Percentiles rank a stretch among this genome's conserved stretches.
These are phyloP conservation scores for Xylaria sp. DNA, from an alignment of 2,329 filamentous ascomycete species.

Conservation along the genomic window DNA sequence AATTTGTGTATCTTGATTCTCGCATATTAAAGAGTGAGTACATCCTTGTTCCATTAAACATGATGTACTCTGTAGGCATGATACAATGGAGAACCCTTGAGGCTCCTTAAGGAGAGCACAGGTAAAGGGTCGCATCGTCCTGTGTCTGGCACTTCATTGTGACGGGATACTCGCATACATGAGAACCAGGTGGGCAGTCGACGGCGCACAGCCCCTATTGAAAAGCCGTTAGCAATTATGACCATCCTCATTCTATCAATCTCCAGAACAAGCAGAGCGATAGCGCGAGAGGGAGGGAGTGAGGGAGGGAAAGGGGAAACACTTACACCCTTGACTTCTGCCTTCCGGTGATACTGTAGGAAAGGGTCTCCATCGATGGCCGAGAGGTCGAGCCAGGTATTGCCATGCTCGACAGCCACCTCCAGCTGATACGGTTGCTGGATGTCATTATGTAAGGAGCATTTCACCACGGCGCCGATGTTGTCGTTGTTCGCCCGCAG, in stretches of 20 bases:
- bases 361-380: constrained; percentile 42
- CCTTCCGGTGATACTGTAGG: constrained; percentile 35
- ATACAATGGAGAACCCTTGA: too few relatives aligned
- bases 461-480: constrained; percentile 43
- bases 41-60: background rate
- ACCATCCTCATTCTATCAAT: background rate
- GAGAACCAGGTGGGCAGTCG: constrained; percentile 36
- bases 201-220: constrained; percentile 33
- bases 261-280: background rate
- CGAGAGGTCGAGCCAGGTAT: constrained; percentile 42
- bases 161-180: constrained; percentile 40
- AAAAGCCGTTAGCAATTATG: background rate
- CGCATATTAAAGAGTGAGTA: background rate
- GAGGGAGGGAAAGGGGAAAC: background rate
- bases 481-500: constrained; percentile 38
- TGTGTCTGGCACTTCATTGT: constrained; percentile 18
- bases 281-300: background rate
- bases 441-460: constrained; percentile 16
- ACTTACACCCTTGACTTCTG: constrained; percentile 37
- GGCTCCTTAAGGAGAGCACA: constrained; percentile 15
- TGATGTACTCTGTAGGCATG: background rate
- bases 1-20: background rate
- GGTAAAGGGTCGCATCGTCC: constrained; percentile 24
- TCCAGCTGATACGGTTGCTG: constrained; percentile 42
- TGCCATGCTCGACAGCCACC: constrained; percentile 36